Base-by-base conservation (phyloP, 148 eudicot genomes). In the Beta vulgaris region DNA sequence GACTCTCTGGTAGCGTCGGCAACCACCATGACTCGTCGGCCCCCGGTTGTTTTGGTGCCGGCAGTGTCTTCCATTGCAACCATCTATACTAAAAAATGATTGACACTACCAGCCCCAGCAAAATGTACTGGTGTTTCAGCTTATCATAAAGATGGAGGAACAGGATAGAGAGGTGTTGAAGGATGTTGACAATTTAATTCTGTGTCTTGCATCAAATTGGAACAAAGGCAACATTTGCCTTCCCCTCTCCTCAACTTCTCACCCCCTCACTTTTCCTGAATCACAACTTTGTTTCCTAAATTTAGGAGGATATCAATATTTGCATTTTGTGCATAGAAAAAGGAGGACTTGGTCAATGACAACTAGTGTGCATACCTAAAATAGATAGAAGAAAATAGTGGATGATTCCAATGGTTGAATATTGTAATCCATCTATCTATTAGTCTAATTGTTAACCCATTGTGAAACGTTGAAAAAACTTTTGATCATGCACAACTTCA, bases 1-100 rank as follows among this genome's bases (percentile, higher is more conserved):
- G 94, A 88, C 57, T 90, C 88, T 5, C 88, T 82, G 5, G 78
- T 83, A 18, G 87, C 86, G 35, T 90, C 91, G 31, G 86, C 91
- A 9, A 90, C 87, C 73, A 90, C 88, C 90, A 90, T 90, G 55
- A 90, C 77, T 67, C 76, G 81, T 13, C 88, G 67, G 23, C n/a
- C 42, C 3, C 2, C 75, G 37, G n/a, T 19, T 1, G 44, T 42
- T 21, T 28, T 35, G 71, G 34, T 57, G 53, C 67, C 59, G 61
- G 62, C 36, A n/a, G 37, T 53, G 71, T 46, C 70, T 14, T 75
- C 71, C 64, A 19, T 66, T 67, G 48, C 68, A 46, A 74, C 82
- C 70, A 73, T 37, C 25, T 9, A 43, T 42, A 40, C 29, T 8
- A 74, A 46, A 10, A 61, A 77, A 62, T 73, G n/a, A 1, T 62